phyloP scores from a whole-genome alignment of 352 stramenopile genomes.

The Globisporangium orthogonon region DNA sequence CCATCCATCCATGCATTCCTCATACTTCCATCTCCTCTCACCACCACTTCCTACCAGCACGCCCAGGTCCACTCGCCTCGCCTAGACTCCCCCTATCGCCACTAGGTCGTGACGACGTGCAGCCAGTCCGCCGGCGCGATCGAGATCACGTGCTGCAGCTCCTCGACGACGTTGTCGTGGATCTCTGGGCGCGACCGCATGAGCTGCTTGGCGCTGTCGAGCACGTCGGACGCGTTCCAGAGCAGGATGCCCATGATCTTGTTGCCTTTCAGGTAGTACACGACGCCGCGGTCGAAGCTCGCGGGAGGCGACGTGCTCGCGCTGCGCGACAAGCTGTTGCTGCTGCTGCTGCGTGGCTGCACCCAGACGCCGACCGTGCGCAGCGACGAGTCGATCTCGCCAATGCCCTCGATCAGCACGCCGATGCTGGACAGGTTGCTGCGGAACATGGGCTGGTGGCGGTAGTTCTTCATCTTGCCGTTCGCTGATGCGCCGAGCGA shows the following conservation, averaged over 20 bases:
- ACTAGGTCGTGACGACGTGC: constrained; percentile 47
- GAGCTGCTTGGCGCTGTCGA: constrained; percentile 81
- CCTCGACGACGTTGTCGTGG: constrained; percentile 65
- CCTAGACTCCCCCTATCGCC: too few species aligned
- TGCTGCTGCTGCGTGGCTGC: constrained; percentile 22
- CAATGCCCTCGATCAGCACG: constrained; percentile 81
- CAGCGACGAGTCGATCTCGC: constrained; percentile 76
- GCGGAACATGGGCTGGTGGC: constrained; percentile 86
- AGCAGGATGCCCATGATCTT: constrained; percentile 88
- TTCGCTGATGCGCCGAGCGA: constrained; percentile 22
- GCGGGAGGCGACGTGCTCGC: constrained; percentile 13
- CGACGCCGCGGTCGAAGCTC: constrained; percentile 73
- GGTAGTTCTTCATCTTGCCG: constrained; percentile 77
- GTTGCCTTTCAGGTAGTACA: constrained; percentile 89
- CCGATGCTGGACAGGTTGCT: constrained; percentile 67
- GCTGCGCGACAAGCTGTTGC: constrained; percentile 8
- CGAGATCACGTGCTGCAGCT: constrained; percentile 79
- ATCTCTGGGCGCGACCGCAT: constrained; percentile 66
- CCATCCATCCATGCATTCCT: background rate
- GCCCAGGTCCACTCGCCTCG: too few species aligned
- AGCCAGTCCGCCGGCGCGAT: constrained; percentile 87
- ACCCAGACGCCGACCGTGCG: constrained; percentile 84
- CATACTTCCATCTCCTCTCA: background rate
- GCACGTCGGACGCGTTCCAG: constrained; percentile 85
- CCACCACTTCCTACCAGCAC: background rate